Conservation (phyloP, 2,329 filamentous ascomycete genomes). For the Trichoderma harzianum region DNA sequence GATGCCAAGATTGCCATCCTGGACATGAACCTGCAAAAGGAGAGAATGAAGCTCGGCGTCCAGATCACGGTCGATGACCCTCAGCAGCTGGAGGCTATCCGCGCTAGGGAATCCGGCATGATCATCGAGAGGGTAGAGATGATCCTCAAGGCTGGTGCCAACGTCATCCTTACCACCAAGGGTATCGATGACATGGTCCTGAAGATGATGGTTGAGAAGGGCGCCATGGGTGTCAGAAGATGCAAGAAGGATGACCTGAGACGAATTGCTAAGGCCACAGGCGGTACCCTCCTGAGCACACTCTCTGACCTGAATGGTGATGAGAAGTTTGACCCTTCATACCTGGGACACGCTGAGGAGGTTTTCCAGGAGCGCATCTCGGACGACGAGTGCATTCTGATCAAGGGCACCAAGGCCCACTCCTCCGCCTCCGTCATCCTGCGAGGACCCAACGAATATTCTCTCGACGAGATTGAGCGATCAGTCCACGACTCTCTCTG, state of each 20-base stretch:
- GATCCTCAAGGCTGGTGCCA: conserved; percentile 96
- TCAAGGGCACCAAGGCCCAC: conserved; percentile 93
- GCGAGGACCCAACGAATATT: conserved; percentile 91
- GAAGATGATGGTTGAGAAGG: conserved; percentile 91
- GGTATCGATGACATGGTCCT: conserved; percentile 95
- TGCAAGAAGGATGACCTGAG: conserved; percentile 99
- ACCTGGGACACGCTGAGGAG: conserved; percentile 88
- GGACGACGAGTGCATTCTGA: conserved; percentile 94
- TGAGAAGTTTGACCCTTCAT: conserved; percentile 89
- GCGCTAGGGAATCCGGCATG: conserved; percentile 87
- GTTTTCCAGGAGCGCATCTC: conserved; percentile 98
- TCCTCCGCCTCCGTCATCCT: conserved; percentile 95
- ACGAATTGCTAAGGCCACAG: conserved; percentile 92
- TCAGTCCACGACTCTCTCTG: conserved; percentile 96
- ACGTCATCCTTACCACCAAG: conserved; percentile 95
- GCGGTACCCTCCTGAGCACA: conserved; percentile 87
- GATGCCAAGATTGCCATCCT: conserved; percentile 96
- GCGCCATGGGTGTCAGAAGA: conserved; percentile 90
- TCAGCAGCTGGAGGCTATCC: conserved; percentile 94
- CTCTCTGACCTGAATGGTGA: conserved; percentile 96
- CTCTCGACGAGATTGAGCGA: conserved; percentile 98
- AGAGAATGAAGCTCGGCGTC: conserved; percentile 98
- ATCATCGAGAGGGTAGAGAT: conserved; percentile 91
- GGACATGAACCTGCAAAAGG: conserved; percentile 98
- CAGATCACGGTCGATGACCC: conserved; percentile 98